Evolutionary conservation across 176 grass and related monocot species (phyloP), one percentile per base, ranked within the genome.

Genomic region (Cenchrus americanus): DNA sequence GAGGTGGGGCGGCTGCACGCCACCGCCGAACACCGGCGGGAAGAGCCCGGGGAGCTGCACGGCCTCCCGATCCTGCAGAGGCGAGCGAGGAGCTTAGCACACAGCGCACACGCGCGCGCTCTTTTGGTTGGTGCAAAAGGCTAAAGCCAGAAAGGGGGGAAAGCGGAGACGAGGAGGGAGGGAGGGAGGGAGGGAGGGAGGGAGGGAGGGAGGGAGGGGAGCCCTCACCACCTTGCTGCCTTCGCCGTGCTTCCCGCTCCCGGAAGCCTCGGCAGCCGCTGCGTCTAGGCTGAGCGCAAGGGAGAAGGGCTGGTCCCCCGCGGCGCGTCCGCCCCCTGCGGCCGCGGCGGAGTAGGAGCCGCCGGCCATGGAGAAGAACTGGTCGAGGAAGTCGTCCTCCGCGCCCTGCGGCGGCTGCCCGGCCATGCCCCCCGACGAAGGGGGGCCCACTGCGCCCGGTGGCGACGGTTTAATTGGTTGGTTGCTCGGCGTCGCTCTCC

Each of bases 321-420:
- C 65, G 22, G 50, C 24, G 66, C 82, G 87, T 23, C 81, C 76
- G 63, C 40, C 88, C 17, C 85, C 75, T 30, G 59, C 48, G 12
- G 78, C 34, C 34, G 34, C 47, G 6, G 68, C 85, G n/a, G 69
- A 83, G 55, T 82, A 71, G 43, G 77, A 81, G 75, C 86, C 78
- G 65, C 62, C 79, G 26, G 84, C 80, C 21, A 91, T 82, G 40
- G 93, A 90, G 75, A 99, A 90, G 88, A 99, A 90, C 86, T 99
- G 93, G 70, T 99, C 93, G 69, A 99, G 77, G 83, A 99, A 96
- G 65, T 99, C 97, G 12, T 99, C 97, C 42, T 99, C 93, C 54
- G 89, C 8, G 75, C 63, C 84, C 75, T 84, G 89, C 62, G 84
- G 73, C 41, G 86, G 77, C 47, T 94, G 92, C 53, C 84, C 91